Base-by-base conservation (phyloP, 805 yeast genomes). In the Kregervanrija fluxuum region DNA sequence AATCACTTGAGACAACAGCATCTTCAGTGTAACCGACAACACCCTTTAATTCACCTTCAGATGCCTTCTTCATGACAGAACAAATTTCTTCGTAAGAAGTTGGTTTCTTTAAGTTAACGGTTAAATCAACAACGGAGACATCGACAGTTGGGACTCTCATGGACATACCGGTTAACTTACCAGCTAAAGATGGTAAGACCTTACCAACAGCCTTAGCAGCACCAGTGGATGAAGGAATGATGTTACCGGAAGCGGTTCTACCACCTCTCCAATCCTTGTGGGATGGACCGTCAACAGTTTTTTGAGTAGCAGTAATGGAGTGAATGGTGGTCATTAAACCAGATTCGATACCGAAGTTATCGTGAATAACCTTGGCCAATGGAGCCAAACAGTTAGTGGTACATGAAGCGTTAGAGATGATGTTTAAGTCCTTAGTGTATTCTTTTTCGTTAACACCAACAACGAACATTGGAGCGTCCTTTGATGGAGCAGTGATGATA, bases 261-360 rank as follows among this genome's bases (percentile, higher is more conserved):
- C 96, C 96, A 69, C 96, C 95, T 81, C 96, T 84, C 96, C 96
- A 88, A 79, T 88, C 96, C 80, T 88, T 88, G 80, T 82, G 88
- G 68, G 95, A 86, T 61, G 96, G 95, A 73, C 96, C 96, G 69
- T 88, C 96, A 55, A 88, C 96, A 52, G 95, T 84, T 82, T 88
- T 88, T 74, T 88, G 96, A 62, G 96, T 85, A 59, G 96, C 96
- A 57, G 96, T 88, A 73, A 86, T 84, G 66, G 96, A 85, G 80
- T 88, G 96, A 56, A 88, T 90, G 53, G 96, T 88, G 71, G 96
- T 88, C 96, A 88, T 88, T 65, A 88, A 77, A 72, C 95, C 96
- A 70, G 86, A 88, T 65, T 82, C 85, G 61, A 88, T 82, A 52
- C 95, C 95, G 68, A 82, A 88, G 61, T 69, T 71, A 69, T 88